A percentile compares a stretch with the other conserved stretches of the same genome.
Conservation (phyloP, 2,329 filamentous ascomycete genomes). For the Leptographium procerum region DNA sequence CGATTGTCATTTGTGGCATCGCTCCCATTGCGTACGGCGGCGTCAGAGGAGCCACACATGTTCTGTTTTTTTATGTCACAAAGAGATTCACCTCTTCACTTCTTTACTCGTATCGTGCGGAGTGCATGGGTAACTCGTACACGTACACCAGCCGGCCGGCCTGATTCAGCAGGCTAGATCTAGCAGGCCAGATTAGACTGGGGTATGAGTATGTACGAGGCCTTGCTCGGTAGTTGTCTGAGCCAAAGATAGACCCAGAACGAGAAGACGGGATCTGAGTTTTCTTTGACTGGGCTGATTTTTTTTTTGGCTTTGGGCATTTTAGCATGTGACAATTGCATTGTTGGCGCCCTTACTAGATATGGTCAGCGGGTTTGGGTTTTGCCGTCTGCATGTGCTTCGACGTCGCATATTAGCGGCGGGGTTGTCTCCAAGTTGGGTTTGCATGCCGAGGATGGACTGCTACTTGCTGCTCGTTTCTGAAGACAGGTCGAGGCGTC, state of each 20-base stretch:
- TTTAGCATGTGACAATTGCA: not conserved
- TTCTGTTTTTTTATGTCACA: too few relatives aligned
- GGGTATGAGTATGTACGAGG: too few relatives aligned
- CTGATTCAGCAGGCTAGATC: too few relatives aligned
- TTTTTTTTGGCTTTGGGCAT: not conserved
- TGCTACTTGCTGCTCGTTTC: too few relatives aligned
- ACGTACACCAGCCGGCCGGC: too few relatives aligned
- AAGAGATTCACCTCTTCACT: not conserved
- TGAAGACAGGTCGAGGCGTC: not conserved
- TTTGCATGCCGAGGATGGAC: not conserved
- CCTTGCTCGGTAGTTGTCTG: too few relatives aligned
- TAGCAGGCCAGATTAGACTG: too few relatives aligned
- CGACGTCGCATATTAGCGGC: not conserved
- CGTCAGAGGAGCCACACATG: conserved; percentile 76
- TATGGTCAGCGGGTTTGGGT: not conserved
- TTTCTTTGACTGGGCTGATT: not conserved
- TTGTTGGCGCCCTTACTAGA: not conserved
- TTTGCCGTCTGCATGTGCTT: not conserved
- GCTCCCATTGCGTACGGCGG: conserved; percentile 57
- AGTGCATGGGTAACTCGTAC: too few relatives aligned
- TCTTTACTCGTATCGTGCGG: too few relatives aligned
- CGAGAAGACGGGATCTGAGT: too few relatives aligned
- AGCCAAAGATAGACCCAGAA: too few relatives aligned
- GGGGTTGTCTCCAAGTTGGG: not conserved
- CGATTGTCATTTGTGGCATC: conserved; percentile 17